Evolutionary conservation across 371 early-diverging fungal species (phyloP), one percentile per base, ranked within the genome.

Genomic region (Mucor piriformis): DNA sequence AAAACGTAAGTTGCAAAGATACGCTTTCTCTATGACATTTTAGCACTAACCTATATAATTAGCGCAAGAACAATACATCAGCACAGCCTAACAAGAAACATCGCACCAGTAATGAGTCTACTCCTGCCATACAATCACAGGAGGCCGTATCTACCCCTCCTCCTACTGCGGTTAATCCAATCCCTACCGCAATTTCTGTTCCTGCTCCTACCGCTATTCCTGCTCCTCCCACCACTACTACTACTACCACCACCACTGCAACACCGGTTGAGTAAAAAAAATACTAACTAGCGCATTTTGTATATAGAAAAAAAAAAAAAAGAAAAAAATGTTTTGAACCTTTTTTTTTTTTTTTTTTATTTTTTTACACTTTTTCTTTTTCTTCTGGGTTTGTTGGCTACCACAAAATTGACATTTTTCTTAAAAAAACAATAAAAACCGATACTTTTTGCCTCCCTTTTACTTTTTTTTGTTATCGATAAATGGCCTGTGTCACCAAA

Each of bases 1-100:
- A 59, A 29, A 70, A 70, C 59, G 72, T 71, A 64, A 53, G 46
- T 49, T n/a, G n/a, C n/a, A n/a, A n/a, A n/a, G 13, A n/a, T 4
- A 18, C 8, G 3, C 6, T 38, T 10, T 27, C 18, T 20, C 18
- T 5, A 2, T 16, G 10, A 50, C 16, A 50, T 11, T 3, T 16
- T 6, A n/a, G n/a, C n/a, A n/a, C n/a, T n/a, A n/a, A n/a, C n/a
- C n/a, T 18, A 6, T n/a, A 15, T 15, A 18, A 8, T 18, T 42
- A 46, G 46, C 23, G 11, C 46, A 46, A 46, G 6, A 46, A 46
- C 15, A 24, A 21, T 46, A 10, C 25, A 21, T 24, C 46, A 2
- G 7, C 21, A 46, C 46, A 46, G 11, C 25, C 46, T 15, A 46
- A 15, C 15, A 46, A 46, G 25, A 46, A 46, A 24, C 46, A 21